A percentile compares a stretch with the other conserved stretches of the same genome.
Evolutionary conservation across 352 stramenopile genomes (phyloP).

Genomic region (Phytophthora fragariaefolia): DNA sequence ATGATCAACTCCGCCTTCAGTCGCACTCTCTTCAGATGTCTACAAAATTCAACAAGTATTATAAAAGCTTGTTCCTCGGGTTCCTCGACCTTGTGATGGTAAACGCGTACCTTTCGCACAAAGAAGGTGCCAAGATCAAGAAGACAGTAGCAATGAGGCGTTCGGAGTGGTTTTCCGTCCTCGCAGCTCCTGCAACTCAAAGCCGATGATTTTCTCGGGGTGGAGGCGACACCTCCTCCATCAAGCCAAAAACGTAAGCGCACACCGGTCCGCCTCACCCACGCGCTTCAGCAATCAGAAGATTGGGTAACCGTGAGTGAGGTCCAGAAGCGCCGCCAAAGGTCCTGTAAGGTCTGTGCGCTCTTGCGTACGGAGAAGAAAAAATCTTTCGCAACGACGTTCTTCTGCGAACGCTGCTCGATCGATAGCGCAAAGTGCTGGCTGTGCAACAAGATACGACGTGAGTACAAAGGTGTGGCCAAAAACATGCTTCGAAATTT

Average conservation of each 20-base stretch:
- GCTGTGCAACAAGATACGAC: conserved; percentile 12
- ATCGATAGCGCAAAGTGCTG: conserved; percentile 24
- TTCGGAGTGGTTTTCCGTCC: conserved; percentile 1
- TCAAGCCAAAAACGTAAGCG: background rate
- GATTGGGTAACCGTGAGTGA: conserved; percentile 9
- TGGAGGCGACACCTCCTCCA: background rate
- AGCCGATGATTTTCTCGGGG: background rate
- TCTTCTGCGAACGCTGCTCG: conserved; percentile 28
- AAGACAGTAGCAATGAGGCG: background rate
- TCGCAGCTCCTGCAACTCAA: conserved; percentile 12
- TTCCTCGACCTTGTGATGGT: conserved; percentile 1
- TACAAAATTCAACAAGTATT: conserved; percentile 26
- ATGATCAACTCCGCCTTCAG: conserved; percentile 31
- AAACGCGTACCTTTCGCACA: conserved; percentile 7
- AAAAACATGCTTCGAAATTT: conserved; percentile 35
- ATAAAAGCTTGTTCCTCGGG: conserved; percentile 25
- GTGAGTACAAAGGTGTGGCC: background rate
- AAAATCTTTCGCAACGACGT: conserved; percentile 27
- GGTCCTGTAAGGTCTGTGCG: background rate
- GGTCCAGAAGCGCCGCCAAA: background rate
- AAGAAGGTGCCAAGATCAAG: background rate
- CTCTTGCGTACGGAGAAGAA: conserved; percentile 11
- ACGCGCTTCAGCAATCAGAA: background rate
- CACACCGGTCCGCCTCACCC: background rate
- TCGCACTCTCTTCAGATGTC: conserved; percentile 23